Base-by-base conservation (phyloP, 2,329 filamentous ascomycete species). In the Knufia fluminis region DNA sequence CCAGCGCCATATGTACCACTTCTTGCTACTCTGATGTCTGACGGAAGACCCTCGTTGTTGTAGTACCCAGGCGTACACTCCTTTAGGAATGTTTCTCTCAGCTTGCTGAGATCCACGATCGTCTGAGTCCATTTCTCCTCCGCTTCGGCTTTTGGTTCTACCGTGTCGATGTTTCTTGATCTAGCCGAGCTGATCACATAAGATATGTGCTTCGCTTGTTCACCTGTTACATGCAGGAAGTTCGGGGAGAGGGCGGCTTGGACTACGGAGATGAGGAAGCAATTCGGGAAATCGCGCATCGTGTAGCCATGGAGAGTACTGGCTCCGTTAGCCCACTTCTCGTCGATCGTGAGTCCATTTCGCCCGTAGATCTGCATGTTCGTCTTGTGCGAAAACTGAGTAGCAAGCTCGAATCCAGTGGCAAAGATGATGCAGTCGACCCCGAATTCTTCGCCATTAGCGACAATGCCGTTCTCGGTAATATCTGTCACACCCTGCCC, bases 401-500 rank as follows among this genome's bases (percentile, higher is more conserved):
- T 52, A 3, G 52, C 47, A 14, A 58, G 50, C 20, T 56, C 55
- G 53, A 68, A 76, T 4, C 73, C 73, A 0, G 74, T 77, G 4
- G 65, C 65, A 52, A 68, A 69, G 48, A 77, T 65, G 10, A 76
- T 59, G 17, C 69, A 59, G 52, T 77, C 73, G 31, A 77, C 50
- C 3, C 68, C 62, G 54, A 77, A 75, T 40, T 76, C 71, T 20
- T 66, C 60, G 9, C 67, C 73, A 38, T 66, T 68, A 3, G 70
- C 71, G 0, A 77, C 63, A 2, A 82, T 58, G 0, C 75, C 74
- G 3, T 51, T 59, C n/a, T 60, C 48, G 0, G 73, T 79, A 4
- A 75, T 62, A 2, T 61, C 52, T 2, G 72, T 66, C 2, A 79
- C 61, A 4, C 78, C 77, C 52, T 71, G 68, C 3, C 75, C 77